phyloP scores from a whole-genome alignment of 257 asterid species.

The Solanum corneliomulleri region DNA sequence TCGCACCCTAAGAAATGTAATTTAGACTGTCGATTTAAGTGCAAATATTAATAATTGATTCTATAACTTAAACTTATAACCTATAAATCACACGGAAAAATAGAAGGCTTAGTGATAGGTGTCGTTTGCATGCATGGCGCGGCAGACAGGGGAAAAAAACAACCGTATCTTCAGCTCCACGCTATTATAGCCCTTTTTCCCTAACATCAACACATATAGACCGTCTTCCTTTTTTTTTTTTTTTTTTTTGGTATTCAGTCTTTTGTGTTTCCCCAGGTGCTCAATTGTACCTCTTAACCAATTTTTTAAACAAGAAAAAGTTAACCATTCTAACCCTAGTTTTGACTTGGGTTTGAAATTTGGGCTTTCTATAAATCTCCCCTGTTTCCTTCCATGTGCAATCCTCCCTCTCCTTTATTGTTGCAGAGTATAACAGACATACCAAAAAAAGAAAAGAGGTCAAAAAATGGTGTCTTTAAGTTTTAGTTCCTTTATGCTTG shows the following conservation, averaged over 20 bases:
- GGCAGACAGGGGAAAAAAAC: conserved; percentile 39
- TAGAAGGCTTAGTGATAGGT: background rate
- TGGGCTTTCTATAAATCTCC: conserved; percentile 20
- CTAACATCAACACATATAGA: conserved; percentile 4
- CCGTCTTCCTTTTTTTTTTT: conserved; percentile 8
- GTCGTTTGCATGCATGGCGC: conserved; percentile 63
- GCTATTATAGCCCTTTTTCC: conserved; percentile 10
- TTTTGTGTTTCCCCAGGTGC: conserved; percentile 31
- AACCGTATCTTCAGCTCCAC: conserved; percentile 21
- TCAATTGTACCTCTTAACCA: background rate
- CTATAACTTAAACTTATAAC: fast-evolving
- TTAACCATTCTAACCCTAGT: conserved; percentile 26
- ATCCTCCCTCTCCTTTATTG: conserved; percentile 1
- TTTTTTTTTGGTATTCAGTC: background rate
- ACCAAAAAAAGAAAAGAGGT: background rate
- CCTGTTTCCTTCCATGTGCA: background rate
- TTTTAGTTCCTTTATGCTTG: conserved; percentile 4
- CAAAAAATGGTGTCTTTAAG: conserved; percentile 10
- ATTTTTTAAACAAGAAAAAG: background rate
- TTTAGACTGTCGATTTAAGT: background rate
- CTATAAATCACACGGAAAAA: background rate
- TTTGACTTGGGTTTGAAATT: conserved; percentile 48
- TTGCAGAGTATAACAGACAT: background rate
- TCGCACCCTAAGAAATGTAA: background rate
- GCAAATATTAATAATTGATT: background rate